A percentile compares a stretch with the other conserved stretches of the same genome.
These are phyloP conservation scores for Barbatosphaeria neglecta DNA, from an alignment of 495 filamentous ascomycete species.

Conservation along the genomic window DNA sequence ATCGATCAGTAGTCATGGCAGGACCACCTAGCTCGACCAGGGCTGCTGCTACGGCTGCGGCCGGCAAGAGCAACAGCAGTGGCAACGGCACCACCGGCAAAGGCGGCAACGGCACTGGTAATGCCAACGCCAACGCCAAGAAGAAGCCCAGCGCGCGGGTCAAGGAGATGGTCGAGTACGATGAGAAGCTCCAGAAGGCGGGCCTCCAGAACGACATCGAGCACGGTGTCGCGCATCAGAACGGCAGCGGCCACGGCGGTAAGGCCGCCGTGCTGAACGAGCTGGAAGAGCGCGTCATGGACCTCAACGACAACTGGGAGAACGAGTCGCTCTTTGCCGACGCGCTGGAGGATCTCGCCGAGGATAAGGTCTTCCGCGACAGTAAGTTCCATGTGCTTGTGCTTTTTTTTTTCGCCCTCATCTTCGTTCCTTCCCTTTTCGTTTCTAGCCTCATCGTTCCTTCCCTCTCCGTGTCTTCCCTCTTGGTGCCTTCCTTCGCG, in stretches of 20 bases:
- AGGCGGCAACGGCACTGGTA: conserved; percentile 1
- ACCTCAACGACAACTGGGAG: conserved; percentile 54
- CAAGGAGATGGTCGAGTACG: conserved; percentile 82
- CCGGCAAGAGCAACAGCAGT: background rate
- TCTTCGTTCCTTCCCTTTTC: background rate
- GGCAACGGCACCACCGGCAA: background rate
- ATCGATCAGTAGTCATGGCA: background rate
- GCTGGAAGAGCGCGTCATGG: conserved; percentile 49
- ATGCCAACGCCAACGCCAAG: conserved; percentile 19
- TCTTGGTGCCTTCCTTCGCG: background rate
- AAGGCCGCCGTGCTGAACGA: conserved; percentile 21
- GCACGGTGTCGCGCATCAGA: conserved; percentile 13
- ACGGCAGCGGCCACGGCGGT: conserved; percentile 5
- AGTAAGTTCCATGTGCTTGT: conserved; percentile 26
- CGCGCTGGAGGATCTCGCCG: conserved; percentile 49
- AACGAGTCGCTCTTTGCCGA: conserved; percentile 58
- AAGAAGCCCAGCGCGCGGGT: conserved; percentile 70
- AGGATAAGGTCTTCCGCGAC: conserved; percentile 48
- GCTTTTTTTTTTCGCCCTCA: conserved; percentile 10
- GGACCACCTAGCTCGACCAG: background rate
- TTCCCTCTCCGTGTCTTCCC: background rate
- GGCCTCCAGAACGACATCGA: conserved; percentile 47
- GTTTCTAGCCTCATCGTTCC: background rate
- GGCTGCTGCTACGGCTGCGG: background rate
- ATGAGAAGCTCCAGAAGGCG: conserved; percentile 74